Conservation (phyloP, 352 stramenopile genomes). For the Phytophthora europaea region DNA sequence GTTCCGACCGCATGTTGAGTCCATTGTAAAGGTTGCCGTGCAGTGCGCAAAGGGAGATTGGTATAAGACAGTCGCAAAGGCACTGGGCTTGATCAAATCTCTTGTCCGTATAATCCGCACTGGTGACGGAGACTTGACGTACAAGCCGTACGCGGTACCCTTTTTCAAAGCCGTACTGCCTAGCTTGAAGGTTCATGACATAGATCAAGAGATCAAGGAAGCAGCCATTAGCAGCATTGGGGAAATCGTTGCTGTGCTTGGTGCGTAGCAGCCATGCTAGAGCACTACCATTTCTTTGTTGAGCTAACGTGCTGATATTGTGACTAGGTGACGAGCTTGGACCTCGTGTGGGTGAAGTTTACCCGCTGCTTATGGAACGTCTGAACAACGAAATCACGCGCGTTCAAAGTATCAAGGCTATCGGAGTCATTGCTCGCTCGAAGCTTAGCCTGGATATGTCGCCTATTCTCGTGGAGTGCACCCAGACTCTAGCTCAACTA, state of each 20-base stretch:
- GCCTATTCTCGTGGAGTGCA: slow-evolving; percentile 91
- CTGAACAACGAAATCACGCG: slow-evolving; percentile 99
- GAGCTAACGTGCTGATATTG: slow-evolving; percentile 20
- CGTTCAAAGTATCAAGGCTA: slow-evolving; percentile 96
- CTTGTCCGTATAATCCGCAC: slow-evolving; percentile 89
- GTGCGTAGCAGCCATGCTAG: slow-evolving; percentile 35
- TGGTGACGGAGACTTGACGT: slow-evolving; percentile 39
- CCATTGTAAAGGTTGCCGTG: slow-evolving; percentile 91
- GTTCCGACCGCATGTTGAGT: slow-evolving; percentile 83
- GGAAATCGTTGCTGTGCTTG: slow-evolving; percentile 86
- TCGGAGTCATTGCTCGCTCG: slow-evolving; percentile 91
- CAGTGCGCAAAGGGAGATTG: slow-evolving; percentile 95
- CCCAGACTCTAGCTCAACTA: slow-evolving; percentile 90
- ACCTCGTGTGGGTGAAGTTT: slow-evolving; percentile 82
- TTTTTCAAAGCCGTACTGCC: slow-evolving; percentile 95
- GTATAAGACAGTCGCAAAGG: slow-evolving; percentile 99
- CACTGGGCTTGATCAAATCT: slow-evolving; percentile 93
- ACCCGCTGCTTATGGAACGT: slow-evolving; percentile 95
- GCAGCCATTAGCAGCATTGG: slow-evolving; percentile 93
- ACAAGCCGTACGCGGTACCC: slow-evolving; percentile 73
- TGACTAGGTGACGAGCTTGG: slow-evolving; percentile 84
- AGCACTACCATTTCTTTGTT: neutral
- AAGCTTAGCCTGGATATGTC: slow-evolving; percentile 92
- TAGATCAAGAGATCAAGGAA: slow-evolving; percentile 99
- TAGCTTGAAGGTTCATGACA: slow-evolving; percentile 96